Conservation (phyloP, 129 eudicot genomes). For the Helichrysum umbraculigerum region DNA sequence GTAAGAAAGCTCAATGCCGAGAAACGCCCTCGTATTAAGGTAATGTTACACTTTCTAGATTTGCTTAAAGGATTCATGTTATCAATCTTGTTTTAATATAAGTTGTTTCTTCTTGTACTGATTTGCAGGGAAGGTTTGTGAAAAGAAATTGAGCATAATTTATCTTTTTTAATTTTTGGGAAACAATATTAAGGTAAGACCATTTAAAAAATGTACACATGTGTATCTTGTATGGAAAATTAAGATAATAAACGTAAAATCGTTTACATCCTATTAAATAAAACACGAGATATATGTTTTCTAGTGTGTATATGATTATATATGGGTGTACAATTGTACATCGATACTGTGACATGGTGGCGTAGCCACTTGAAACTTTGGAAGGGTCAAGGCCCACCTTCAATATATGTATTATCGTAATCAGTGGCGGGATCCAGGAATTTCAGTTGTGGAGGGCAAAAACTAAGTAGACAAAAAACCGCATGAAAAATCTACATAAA, state of each 20-base stretch:
- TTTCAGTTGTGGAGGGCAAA: too few species aligned
- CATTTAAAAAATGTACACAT: slow-evolving; percentile 14
- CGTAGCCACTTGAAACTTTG: too few species aligned
- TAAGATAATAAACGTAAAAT: slow-evolving; percentile 7
- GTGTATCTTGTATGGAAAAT: slow-evolving; percentile 22
- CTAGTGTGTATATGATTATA: background rate
- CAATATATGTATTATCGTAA: too few species aligned
- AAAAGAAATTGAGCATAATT: slow-evolving; percentile 49
- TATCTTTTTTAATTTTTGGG: background rate
- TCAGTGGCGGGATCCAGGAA: too few species aligned
- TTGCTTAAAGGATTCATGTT: background rate
- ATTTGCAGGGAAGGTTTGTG: slow-evolving; percentile 72
- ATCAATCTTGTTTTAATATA: background rate
- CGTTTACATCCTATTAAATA: background rate
- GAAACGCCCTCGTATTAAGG: slow-evolving; percentile 92
- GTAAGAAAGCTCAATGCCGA: slow-evolving; percentile 89
- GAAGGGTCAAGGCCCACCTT: too few species aligned
- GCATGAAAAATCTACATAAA: too few species aligned
- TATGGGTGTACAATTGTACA: background rate
- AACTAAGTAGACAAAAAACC: too few species aligned
- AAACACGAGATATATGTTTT: slow-evolving; percentile 3
- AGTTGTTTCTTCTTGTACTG: background rate
- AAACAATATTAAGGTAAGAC: slow-evolving; percentile 12
- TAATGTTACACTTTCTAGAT: background rate
- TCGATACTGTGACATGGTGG: too few species aligned